phyloP scores from a whole-genome alignment of 352 stramenopile genomes.

The Pythium utonaiense region DNA sequence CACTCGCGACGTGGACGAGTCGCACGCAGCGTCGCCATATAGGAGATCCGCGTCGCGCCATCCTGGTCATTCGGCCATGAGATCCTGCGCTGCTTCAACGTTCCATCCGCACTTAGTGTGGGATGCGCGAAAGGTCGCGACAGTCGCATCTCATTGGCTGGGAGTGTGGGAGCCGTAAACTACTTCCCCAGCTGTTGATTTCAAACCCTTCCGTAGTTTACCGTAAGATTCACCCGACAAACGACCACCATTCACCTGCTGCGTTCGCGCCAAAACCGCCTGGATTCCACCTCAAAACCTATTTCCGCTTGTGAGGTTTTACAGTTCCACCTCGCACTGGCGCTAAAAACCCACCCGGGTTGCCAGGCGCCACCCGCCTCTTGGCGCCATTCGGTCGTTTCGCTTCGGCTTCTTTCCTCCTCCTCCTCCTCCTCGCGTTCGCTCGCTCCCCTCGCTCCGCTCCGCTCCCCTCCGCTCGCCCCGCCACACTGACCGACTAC shows the following conservation, averaged over 20 bases:
- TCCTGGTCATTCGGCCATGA: neutral
- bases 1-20: neutral
- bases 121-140: slow-evolving; percentile 11
- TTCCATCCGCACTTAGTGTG: neutral
- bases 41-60: neutral
- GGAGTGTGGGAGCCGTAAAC: neutral
- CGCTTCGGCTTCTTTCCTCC: neutral
- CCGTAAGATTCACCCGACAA: slow-evolving; percentile 19
- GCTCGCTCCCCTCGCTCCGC: neutral
- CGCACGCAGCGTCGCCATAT: neutral
- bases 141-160: slow-evolving; percentile 6
- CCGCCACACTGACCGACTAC: slow-evolving; percentile 21
- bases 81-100: neutral
- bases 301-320: neutral
- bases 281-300: slow-evolving; percentile 15
- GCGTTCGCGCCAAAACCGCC: slow-evolving; percentile 22
- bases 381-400: slow-evolving; percentile 13
- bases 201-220: slow-evolving; percentile 13
- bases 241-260: slow-evolving; percentile 23
- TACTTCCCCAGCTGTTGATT: slow-evolving; percentile 6
- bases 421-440: slow-evolving; percentile 3
- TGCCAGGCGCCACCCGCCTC: slow-evolving; percentile 10
- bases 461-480: neutral
- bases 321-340: slow-evolving; percentile 10
- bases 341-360: slow-evolving; percentile 9